These are phyloP conservation scores for Solanum aculeatissimum DNA, from an alignment of 305 asterid genomes.

Conservation along the genomic window DNA sequence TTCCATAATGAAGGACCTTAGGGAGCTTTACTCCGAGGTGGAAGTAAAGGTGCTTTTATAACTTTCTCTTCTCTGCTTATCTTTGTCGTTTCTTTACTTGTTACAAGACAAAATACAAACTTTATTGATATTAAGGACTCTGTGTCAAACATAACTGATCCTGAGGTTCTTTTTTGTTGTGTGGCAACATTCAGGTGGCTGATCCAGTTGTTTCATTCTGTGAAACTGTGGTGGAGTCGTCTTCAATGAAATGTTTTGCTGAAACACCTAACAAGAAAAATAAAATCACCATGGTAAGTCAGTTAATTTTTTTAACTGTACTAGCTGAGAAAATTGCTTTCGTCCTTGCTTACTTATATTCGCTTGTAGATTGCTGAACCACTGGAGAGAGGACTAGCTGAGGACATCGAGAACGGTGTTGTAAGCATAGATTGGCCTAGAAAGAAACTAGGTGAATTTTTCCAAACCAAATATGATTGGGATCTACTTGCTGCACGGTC, in stretches of 20 bases:
- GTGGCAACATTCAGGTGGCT: constrained; percentile 54
- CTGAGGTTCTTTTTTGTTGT: not conserved
- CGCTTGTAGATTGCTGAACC: constrained; percentile 86
- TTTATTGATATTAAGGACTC: not conserved
- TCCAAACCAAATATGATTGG: constrained; percentile 94
- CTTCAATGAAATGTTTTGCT: constrained; percentile 97
- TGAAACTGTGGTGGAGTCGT: constrained; percentile 95
- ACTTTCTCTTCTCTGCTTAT: not conserved
- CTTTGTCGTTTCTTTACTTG: not conserved
- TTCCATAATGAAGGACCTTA: constrained; percentile 95
- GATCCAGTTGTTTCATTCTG: constrained; percentile 97
- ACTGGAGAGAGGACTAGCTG: constrained; percentile 94
- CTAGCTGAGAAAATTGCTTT: not conserved
- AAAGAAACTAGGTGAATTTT: constrained; percentile 85
- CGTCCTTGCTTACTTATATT: not conserved
- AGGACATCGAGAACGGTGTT: constrained; percentile 86
- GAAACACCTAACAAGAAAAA: constrained; percentile 98
- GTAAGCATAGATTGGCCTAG: constrained; percentile 92
- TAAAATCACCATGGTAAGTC: constrained; percentile 89
- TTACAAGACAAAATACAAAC: not conserved
- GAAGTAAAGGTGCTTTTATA: constrained; percentile 76
- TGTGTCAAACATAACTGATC: not conserved
- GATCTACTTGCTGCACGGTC: constrained; percentile 97
- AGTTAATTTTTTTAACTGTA: not conserved
- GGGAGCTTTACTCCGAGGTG: constrained; percentile 97